phyloP scores from a whole-genome alignment of 352 stramenopile genomes.

The Pythium chondricola region DNA sequence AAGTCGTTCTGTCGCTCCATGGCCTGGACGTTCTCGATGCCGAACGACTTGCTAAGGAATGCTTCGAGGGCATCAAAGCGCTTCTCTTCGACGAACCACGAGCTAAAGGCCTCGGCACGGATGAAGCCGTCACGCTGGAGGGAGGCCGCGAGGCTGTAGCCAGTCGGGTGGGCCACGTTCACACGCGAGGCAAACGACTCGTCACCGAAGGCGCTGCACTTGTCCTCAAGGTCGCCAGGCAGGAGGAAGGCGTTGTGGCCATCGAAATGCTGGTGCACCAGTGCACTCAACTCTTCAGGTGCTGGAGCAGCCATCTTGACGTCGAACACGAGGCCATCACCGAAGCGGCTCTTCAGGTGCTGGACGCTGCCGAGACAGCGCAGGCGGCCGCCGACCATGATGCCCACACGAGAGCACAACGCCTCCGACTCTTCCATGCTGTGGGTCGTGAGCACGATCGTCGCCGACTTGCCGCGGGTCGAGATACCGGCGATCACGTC shows the following conservation, averaged over 20 bases:
- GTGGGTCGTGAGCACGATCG: constrained; percentile 92
- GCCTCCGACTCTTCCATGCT: constrained; percentile 96
- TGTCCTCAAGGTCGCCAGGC: constrained; percentile 31
- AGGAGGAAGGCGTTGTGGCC: constrained; percentile 11
- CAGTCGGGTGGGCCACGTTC: constrained; percentile 37
- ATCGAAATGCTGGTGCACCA: constrained; percentile 27
- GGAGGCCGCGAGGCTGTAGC: constrained; percentile 39
- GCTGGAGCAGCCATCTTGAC: constrained; percentile 43
- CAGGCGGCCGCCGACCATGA: constrained; percentile 82
- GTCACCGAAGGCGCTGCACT: constrained; percentile 41
- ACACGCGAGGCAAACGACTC: constrained; percentile 27
- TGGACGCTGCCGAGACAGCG: constrained; percentile 83
- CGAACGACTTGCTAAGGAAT: constrained; percentile 40
- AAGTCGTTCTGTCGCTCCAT: constrained; percentile 66
- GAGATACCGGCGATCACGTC: constrained; percentile 83
- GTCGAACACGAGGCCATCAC: constrained; percentile 91
- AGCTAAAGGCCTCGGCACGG: constrained; percentile 30
- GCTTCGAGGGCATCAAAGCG: constrained; percentile 31
- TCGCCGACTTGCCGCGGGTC: constrained; percentile 53
- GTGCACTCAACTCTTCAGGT: constrained; percentile 25
- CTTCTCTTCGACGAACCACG: constrained; percentile 58
- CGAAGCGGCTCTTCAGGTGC: constrained; percentile 95
- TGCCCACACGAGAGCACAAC: constrained; percentile 90
- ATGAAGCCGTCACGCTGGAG: constrained; percentile 44
- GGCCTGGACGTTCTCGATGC: constrained; percentile 25